Evolutionary conservation across 768 basidiomycete genomes (phyloP).

Genomic region (Holtermannia corniformis): DNA sequence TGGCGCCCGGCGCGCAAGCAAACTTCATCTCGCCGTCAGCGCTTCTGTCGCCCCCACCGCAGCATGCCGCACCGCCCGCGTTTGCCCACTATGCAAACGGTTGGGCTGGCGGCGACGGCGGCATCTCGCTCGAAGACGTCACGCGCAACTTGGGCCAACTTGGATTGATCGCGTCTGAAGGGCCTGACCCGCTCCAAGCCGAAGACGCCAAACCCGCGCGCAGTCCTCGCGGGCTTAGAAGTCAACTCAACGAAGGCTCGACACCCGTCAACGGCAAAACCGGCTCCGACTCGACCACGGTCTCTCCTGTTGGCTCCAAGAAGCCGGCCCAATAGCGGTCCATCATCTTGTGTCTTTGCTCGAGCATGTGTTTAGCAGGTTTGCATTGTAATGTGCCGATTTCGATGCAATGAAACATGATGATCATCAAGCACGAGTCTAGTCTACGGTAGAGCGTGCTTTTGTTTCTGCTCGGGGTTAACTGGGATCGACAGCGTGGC

Average conservation of each 20-base stretch:
- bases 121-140: neutral
- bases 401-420: neutral
- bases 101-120: neutral
- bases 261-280: neutral
- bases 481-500: too few species aligned
- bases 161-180: neutral
- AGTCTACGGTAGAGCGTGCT: neutral
- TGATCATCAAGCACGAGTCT: neutral
- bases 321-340: neutral
- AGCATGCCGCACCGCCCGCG: neutral
- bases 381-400: neutral
- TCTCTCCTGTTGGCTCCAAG: neutral
- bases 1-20: constrained; percentile 12
- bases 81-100: neutral
- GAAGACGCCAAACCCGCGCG: too few species aligned
- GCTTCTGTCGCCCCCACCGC: constrained; percentile 22
- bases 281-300: too few species aligned
- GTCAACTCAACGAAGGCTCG: neutral
- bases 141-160: neutral
- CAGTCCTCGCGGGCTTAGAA: neutral
- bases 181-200: too few species aligned
- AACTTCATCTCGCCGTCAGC: constrained; percentile 36
- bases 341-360: too few species aligned
- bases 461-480: too few species aligned
- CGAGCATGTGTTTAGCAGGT: too few species aligned